Conservation (phyloP, 1,284 basidiomycete species). For the Austroboletus rostrupii region DNA sequence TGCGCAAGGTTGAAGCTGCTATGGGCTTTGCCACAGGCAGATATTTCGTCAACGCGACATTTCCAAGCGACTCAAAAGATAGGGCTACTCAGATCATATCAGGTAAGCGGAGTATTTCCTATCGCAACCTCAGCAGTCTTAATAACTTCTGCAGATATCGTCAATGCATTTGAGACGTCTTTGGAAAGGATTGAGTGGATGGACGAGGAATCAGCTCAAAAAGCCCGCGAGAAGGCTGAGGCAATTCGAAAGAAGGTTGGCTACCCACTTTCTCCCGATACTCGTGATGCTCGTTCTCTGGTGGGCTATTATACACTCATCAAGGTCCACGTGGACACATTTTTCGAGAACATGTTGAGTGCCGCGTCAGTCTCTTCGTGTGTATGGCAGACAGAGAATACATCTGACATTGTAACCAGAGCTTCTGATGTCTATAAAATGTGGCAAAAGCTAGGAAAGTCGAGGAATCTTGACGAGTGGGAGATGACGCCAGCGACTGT, state of each 20-base stretch:
- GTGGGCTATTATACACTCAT: constrained; percentile 73
- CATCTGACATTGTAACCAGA: constrained; percentile 33
- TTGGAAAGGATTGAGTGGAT: constrained; percentile 85
- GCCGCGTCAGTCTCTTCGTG: constrained; percentile 44
- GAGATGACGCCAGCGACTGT: constrained; percentile 83
- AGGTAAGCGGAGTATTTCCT: constrained; percentile 38
- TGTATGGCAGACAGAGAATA: neutral
- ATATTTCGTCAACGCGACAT: constrained; percentile 86
- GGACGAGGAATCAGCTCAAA: constrained; percentile 79
- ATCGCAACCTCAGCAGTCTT: neutral
- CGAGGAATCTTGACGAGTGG: constrained; percentile 77
- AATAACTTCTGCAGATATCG: constrained; percentile 53
- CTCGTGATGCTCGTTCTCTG: constrained; percentile 67
- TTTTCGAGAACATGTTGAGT: constrained; percentile 82
- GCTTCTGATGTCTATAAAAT: constrained; percentile 55
- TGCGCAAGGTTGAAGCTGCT: constrained; percentile 56
- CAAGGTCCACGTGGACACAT: constrained; percentile 62
- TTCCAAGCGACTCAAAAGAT: constrained; percentile 75
- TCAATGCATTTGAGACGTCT: constrained; percentile 80
- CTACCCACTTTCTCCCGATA: constrained; percentile 85
- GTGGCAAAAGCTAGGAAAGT: constrained; percentile 76
- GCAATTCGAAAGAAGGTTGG: constrained; percentile 83
- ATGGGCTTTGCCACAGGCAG: constrained; percentile 75
- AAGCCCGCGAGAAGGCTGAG: constrained; percentile 86
- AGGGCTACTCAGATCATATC: constrained; percentile 84